Evolutionary conservation across 169 alveolate species (phyloP), one percentile per base, ranked within the genome.

Genomic region (Plasmodium yoelii): DNA sequence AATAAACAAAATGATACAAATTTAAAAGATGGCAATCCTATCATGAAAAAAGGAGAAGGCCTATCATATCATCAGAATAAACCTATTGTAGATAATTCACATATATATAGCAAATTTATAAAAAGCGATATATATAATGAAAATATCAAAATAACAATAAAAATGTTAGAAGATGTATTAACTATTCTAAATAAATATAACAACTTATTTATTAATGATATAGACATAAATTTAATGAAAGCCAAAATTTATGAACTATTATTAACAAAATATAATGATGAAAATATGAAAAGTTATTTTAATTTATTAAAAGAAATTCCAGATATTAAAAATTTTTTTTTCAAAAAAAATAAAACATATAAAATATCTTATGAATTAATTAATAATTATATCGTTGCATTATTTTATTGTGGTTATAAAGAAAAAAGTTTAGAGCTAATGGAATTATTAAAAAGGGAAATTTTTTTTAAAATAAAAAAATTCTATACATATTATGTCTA

Each of bases 161-260:
- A 28, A 1, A 59, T 59, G 75, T 28, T 86, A 53, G 87, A 59
- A 1, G 51, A 86, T 28, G 13, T 86, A 42, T 10, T 47, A 8
- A 18, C 56, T n/a, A 63, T 86, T 26, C 15, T 86, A 5, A 57
- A 59, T 15, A 46, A 47, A 2, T 15, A 86, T 63, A 26, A 44
- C 22, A 22, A 56, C 2, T 56, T 70, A 53, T 70, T 86, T 53
- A n/a, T 5, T 1, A 68, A 24, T 15, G 74, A 86, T 55, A 39
- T 86, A 51, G 91, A 86, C 18, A 24, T 59, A 24, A 86, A 44
- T 15, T 63, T 86, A 3, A 57, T 86, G 74, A 70, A 59, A 49
- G 53, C 64, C 5, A 86, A 86, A 51, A 86, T 86, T 44, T 73
- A 72, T 70, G 91, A 86, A 69, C 61, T 86, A 34, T 63, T 86